A percentile compares a stretch with the other conserved stretches of the same genome.
Conservation (phyloP, 1,284 basidiomycete genomes). For the Ceratorhiza oryzae-sativae region DNA sequence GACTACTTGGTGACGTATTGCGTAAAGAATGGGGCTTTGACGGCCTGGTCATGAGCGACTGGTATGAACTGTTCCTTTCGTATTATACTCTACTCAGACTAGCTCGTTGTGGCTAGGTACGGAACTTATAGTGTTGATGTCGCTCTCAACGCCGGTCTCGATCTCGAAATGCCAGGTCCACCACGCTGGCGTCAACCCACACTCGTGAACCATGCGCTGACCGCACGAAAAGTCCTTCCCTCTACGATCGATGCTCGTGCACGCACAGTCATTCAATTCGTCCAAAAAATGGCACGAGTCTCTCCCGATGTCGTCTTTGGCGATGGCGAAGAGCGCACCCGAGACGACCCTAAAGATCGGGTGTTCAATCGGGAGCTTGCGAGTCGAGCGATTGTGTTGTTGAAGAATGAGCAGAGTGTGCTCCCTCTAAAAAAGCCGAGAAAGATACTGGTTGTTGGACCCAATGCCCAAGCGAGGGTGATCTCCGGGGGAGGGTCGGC, state of each 20-base stretch:
- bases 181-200: conserved; percentile 66
- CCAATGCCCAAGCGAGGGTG: conserved; percentile 57
- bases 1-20: conserved; percentile 64
- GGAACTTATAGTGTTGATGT: conserved; percentile 72
- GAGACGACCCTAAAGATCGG: conserved; percentile 62
- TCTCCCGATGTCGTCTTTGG: conserved; percentile 71
- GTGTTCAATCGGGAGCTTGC: conserved; percentile 65
- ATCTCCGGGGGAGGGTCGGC: conserved; percentile 62
- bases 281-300: conserved; percentile 64
- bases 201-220: conserved; percentile 64
- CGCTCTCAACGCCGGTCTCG: conserved; percentile 71
- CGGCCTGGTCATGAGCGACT: conserved; percentile 79
- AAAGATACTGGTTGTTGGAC: conserved; percentile 58
- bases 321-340: conserved; percentile 65
- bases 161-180: conserved; percentile 74
- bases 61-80: conserved; percentile 54
- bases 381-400: conserved; percentile 68
- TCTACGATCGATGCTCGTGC: conserved; percentile 65
- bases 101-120: conserved; percentile 55
- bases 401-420: conserved; percentile 67
- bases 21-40: conserved; percentile 79
- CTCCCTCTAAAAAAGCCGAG: conserved; percentile 54
- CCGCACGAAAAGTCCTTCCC: conserved; percentile 62
- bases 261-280: conserved; percentile 61
- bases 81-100: neutral